Evolutionary conservation across 73 alveolate genomes (phyloP), one percentile per base, ranked within the genome.

Genomic region (Tetrahymena malaccensis): DNA sequence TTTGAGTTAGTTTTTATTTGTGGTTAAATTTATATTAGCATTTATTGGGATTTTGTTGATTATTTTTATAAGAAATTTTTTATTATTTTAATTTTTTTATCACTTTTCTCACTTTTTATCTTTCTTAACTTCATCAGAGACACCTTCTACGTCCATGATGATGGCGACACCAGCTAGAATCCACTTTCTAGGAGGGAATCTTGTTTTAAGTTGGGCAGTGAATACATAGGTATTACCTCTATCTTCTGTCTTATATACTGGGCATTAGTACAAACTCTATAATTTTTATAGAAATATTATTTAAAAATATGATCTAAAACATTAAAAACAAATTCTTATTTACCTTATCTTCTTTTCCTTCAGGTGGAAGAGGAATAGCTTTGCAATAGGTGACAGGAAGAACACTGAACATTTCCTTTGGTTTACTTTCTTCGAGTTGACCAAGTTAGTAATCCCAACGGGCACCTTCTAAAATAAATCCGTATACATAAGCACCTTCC

Each of bases 341-440:
- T 40, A 94, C 85, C 85, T 95, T 94, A 94, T 97, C 98, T 96
- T 98, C 98, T 94, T 97, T 98, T 21, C 98, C 98, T 95, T 98
- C 98, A 33, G 96, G 97, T 40, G 98, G 98, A 83, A 97, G 96
- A 55, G 96, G 95, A 85, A 97, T 96, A 37, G 99, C 99, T 97
- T 99, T 99, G 96, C 99, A 99, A 97, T 98, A 98, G 94, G 99
- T 98, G 95, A 99, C 99, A 43, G 99, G 99, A 94, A 99, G 97
- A 35, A 99, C 99, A 96, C 98, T 96, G 99, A 99, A 99, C 99
- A 98, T 99, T 94, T 98, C 99, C 98, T 99, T 99, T 19, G 99
- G 99, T 94, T 97, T 96, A 94, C 99, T 97, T 96, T 99, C 99
- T 89, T 99, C 99, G 55, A 99, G 97, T 85, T 97, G 98, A 84